Evolutionary conservation across 2,329 filamentous ascomycete genomes (phyloP), one percentile per base, ranked within the genome.

Genomic region (Cryphonectria radicalis): DNA sequence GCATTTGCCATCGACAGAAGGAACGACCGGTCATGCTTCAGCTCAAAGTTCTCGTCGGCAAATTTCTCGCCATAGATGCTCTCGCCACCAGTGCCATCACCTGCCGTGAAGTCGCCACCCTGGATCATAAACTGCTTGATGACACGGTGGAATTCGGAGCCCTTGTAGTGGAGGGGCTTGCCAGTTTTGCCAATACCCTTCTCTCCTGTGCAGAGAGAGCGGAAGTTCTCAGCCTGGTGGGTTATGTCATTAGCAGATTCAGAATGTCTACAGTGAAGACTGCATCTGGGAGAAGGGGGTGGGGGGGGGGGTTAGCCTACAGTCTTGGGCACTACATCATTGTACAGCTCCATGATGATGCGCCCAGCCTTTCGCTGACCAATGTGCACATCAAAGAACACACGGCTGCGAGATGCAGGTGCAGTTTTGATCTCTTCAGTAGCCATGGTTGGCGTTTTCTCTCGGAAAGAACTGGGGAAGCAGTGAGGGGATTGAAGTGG

Each of bases 61-160:
- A 99, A 99, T 85, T 98, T 98, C 81, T 92, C 92, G 79, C 95
- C 95, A 80, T 98, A 99, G 82, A 99, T 98, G 74, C 93, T 96
- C 85, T 98, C 96, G 78, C 95, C 95, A 75, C 95, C 95, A 37
- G 95, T 98, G 75, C 95, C 96, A 80, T 98, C 95, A 80, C 94
- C 94, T 69, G 90, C 91, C 65, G 95, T 99, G 82, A 99, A 99
- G 82, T 98, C 96, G 82, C 96, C 95, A 79, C 96, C 95, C 85
- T 98, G 93, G 79, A 98, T 96, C 95, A 99, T 98, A 84, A 99
- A 99, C 78, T 93, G 89, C 87, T 98, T 98, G 85, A 99, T 99
- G 75, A 99, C 93, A 67, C 95, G 93, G 86, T 99, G 95, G 87
- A 99, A 98, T 77, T 85, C 86, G 73, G 93, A 97, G 76, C 93